Base-by-base conservation (phyloP, 225 moss, liverwort and hornwort species). In the Ulota crispa region DNA sequence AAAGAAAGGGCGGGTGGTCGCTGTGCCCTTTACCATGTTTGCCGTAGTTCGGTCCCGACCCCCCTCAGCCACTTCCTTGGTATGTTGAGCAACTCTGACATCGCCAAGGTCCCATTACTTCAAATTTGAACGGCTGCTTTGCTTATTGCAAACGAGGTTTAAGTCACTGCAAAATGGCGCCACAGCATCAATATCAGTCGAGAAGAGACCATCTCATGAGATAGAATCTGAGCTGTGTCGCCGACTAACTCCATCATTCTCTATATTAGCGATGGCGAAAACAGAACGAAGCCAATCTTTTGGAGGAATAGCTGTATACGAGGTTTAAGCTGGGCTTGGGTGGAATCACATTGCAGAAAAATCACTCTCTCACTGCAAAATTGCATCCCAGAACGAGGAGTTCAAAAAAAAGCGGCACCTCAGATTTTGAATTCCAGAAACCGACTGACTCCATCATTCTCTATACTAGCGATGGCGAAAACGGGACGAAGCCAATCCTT, bases 21-120 rank as follows among this genome's bases (percentile, higher is more conserved):
- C 86, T 81, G 91, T 93, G 68, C 90, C 93, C 56, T 89, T 90
- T 54, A 88, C 89, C 94, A 94, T 94, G 5, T 45, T 68, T 79
- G 68, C 45, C 66, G 42, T 21, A 26, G 36, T 9, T 64, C 53
- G 36, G 32, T 80, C 50, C 1, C 36, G 23, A 23, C 4, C 37
- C 16, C 47, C 63, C 21, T 82, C 15, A 82, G 68, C 75, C 75
- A 59, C 59, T 69, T 43, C 32, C 34, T 75, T n/a, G 47, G 61
- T 47, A 45, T 14, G 36, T 5, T 50, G 80, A 13, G 75, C 61
- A 52, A 70, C 69, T 77, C 61, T 66, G 68, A 23, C 82, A 82
- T 59, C 50, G 59, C 47, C 28, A 76, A 34, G 72, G 53, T 36
- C 70, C 77, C 83, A 77, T 77, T 26, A 26, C 55, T 55, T 68